Evolutionary conservation across 768 basidiomycete genomes (phyloP).

Genomic region (Boletus subcaerulescens): DNA sequence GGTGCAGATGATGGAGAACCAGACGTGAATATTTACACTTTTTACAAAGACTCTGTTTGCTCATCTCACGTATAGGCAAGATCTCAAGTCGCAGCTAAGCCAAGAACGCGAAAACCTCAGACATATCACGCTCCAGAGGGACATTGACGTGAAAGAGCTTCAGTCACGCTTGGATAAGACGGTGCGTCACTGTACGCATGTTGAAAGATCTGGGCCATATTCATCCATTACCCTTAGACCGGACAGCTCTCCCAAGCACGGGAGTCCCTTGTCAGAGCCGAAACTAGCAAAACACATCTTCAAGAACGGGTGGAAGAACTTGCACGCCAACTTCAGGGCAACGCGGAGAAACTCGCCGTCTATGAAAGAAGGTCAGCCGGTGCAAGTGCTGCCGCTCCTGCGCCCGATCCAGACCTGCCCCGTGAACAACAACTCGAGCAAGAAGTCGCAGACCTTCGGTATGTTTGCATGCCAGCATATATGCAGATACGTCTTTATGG

Average conservation of each 20-base stretch:
- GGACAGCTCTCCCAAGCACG: conserved; percentile 66
- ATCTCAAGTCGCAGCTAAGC: conserved; percentile 62
- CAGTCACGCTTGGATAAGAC: conserved; percentile 68
- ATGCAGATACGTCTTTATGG: background rate
- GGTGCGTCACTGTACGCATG: conserved; percentile 39
- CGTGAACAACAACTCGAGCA: conserved; percentile 79
- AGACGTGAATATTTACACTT: conserved; percentile 52
- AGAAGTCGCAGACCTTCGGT: conserved; percentile 86
- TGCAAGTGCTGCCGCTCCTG: conserved; percentile 30
- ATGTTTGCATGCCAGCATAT: conserved; percentile 13
- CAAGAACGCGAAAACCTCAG: conserved; percentile 74
- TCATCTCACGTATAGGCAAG: conserved; percentile 50
- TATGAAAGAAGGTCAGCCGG: conserved; percentile 66
- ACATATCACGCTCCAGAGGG: conserved; percentile 75
- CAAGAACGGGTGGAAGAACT: conserved; percentile 56
- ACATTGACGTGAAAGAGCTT: conserved; percentile 74
- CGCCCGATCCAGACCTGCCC: conserved; percentile 45
- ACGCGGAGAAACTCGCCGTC: conserved; percentile 81
- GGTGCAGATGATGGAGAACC: conserved; percentile 71
- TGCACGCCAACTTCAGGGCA: conserved; percentile 63
- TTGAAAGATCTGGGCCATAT: background rate
- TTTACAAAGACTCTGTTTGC: background rate
- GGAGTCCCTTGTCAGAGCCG: conserved; percentile 65
- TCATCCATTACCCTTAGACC: conserved; percentile 38
- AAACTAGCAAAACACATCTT: conserved; percentile 76